Percentiles rank a stretch among this genome's conserved stretches.
phyloP scores from a whole-genome alignment of 1,139 yeast species.

The Hansenula lynferdii region DNA sequence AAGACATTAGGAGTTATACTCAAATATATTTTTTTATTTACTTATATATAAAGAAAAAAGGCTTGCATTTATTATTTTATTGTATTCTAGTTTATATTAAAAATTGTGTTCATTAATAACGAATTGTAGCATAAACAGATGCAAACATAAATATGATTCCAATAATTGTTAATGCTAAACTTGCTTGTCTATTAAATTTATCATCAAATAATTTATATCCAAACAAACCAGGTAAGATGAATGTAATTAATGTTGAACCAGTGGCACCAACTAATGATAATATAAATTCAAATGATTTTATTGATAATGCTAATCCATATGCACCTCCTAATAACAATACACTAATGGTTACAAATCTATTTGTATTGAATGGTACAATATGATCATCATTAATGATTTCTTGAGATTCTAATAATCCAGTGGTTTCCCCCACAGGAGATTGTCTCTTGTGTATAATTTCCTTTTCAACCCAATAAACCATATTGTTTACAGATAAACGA shows the following conservation, averaged over 20 bases:
- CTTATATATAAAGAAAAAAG: too few relatives aligned
- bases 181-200: constrained; percentile 47
- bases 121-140: constrained; percentile 68
- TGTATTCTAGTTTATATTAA: background rate
- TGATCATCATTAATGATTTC: constrained; percentile 15
- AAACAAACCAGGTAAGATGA: constrained; percentile 87
- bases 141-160: constrained; percentile 74
- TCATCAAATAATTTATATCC: constrained; percentile 64
- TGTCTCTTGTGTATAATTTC: constrained; percentile 10
- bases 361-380: constrained; percentile 46
- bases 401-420: constrained; percentile 14
- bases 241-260: constrained; percentile 91
- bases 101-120: constrained; percentile 3
- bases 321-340: constrained; percentile 37
- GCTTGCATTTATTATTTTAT: background rate
- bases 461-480: constrained; percentile 46
- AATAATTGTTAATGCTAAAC: constrained; percentile 62
- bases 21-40: background rate
- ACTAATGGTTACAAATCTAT: constrained; percentile 45
- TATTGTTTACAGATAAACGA: constrained; percentile 76
- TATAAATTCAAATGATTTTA: constrained; percentile 76
- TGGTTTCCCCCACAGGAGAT: constrained; percentile 5
- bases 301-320: constrained; percentile 64
- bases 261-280: constrained; percentile 92
- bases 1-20: background rate